Evolutionary conservation across 2,329 filamentous ascomycete species (phyloP), one percentile per base, ranked within the genome.

Genomic region (Chrysosporium queenslandicum): DNA sequence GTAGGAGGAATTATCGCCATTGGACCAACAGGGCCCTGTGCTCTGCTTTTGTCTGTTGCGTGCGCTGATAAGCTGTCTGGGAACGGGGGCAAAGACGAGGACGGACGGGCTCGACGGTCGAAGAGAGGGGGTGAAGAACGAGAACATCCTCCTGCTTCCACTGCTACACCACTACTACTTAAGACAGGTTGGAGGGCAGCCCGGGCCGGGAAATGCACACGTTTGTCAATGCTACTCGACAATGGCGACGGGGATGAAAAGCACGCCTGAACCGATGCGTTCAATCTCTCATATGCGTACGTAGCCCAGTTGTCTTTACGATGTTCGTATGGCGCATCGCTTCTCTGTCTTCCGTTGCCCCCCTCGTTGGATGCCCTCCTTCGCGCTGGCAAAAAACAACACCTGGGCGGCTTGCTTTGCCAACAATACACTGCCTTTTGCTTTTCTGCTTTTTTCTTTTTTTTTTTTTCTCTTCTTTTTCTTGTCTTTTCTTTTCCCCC

Each of bases 201-300:
- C 51, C 43, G 53, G 51, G 45, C 41, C 45, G 47, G 40, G 46
- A 30, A 21, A 52, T 52, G 52, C 56, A 53, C 56, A 56, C 52
- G 52, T 58, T 56, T 53, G 47, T 54, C 36, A 32, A 56, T 58
- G 37, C 52, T 57, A 57, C 55, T 55, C 55, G 55, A 57, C 53
- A 49, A 61, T 56, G 58, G 58, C 50, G 58, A 59, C 56, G 59
- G 61, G 53, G 58, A 61, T 55, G 59, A 53, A 56, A 21, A n/a
- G n/a, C n/a, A 46, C 39, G 51, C 51, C 50, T 52, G 54, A 56
- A 45, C 32, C 47, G 45, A 54, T 52, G 53, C 55, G 41, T 49
- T 50, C n/a, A n/a, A n/a, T 52, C 51, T 54, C 52, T 56, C 55
- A 52, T 50, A 43, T 46, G 52, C 41, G 29, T 52, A 53, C 45